Conservation (phyloP, 306 rosid species). For the Cucumis cinereus region DNA sequence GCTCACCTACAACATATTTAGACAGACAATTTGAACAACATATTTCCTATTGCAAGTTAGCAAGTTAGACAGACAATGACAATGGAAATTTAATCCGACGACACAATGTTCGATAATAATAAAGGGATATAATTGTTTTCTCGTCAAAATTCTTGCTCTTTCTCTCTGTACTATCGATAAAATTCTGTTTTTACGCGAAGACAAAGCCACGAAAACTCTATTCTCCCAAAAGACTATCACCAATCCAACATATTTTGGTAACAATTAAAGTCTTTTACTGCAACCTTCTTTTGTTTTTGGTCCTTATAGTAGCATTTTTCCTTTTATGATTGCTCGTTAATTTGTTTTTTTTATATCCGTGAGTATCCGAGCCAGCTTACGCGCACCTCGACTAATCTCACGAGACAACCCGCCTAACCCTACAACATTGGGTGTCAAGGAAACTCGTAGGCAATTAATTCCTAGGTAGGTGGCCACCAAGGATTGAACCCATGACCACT, state of each 20-base stretch:
- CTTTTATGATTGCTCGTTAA: neutral
- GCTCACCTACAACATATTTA: conserved; percentile 89
- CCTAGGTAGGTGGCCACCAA: too few species aligned
- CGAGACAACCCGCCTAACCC: too few species aligned
- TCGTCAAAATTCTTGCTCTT: neutral
- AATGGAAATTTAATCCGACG: neutral
- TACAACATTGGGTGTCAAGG: too few species aligned
- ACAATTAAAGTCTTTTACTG: neutral
- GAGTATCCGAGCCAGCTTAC: too few species aligned
- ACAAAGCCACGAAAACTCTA: neutral
- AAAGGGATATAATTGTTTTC: neutral
- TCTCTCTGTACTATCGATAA: neutral
- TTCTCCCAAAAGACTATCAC: neutral
- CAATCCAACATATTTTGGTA: neutral
- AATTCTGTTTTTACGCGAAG: neutral
- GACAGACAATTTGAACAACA: conserved; percentile 6
- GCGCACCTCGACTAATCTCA: too few species aligned
- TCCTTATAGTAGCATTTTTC: neutral
- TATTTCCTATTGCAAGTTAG: neutral
- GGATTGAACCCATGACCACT: too few species aligned
- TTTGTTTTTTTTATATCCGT: neutral
- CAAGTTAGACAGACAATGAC: neutral
- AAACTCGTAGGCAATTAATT: too few species aligned
- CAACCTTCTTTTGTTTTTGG: neutral
- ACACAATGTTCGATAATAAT: neutral